Evolutionary conservation across 345 rosid genomes (phyloP).

Genomic region (Pistacia vera): DNA sequence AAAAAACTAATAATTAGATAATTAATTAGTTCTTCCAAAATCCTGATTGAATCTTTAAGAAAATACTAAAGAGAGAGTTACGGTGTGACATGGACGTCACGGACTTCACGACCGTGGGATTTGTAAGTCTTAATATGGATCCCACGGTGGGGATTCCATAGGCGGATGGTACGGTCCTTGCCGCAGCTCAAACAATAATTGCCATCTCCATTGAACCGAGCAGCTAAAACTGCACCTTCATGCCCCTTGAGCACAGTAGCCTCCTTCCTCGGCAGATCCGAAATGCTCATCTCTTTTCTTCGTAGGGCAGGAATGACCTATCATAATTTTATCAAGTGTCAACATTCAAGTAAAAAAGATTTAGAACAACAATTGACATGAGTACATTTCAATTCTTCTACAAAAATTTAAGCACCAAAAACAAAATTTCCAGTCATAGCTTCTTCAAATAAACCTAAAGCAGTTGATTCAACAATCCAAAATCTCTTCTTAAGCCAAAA

Average conservation of each 20-base stretch:
- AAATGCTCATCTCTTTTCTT: conserved; percentile 38
- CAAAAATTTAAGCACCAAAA: too few species aligned
- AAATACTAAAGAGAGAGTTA: conserved; percentile 18
- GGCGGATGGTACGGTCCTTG: conserved; percentile 96
- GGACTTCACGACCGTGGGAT: conserved; percentile 96
- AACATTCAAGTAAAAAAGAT: not conserved
- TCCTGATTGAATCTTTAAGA: not conserved
- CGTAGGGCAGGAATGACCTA: conserved; percentile 5
- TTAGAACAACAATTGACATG: too few species aligned
- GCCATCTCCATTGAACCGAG: conserved; percentile 90
- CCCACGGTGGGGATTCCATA: conserved; percentile 99
- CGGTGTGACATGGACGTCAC: conserved; percentile 95
- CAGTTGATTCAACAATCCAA: too few species aligned
- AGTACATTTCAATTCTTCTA: too few species aligned
- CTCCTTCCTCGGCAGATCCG: conserved; percentile 68
- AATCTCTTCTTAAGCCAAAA: too few species aligned
- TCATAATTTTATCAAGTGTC: not conserved
- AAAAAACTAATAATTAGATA: not conserved
- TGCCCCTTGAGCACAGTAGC: conserved; percentile 70
- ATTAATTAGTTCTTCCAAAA: not conserved
- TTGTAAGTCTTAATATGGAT: conserved; percentile 93
- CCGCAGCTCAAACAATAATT: conserved; percentile 94
- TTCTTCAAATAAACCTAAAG: too few species aligned
- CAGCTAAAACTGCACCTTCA: conserved; percentile 81
- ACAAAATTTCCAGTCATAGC: too few species aligned